Base-by-base conservation (phyloP, 805 yeast species). In the Lipomyces sp. region DNA sequence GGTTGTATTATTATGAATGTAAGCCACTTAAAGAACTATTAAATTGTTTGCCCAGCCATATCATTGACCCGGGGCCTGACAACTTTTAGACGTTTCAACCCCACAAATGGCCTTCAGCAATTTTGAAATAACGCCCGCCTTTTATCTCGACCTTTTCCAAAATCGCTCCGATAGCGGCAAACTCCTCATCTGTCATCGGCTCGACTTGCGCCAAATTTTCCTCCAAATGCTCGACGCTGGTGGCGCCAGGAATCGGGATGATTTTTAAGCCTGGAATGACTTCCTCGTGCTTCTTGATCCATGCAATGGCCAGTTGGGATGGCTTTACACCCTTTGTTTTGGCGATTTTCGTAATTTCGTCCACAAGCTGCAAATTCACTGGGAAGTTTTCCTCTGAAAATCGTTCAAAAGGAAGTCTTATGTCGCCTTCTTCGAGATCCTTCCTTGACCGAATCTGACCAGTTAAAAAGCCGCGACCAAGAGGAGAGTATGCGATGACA, bases 191-290 rank as follows among this genome's bases (percentile, higher is more conserved):
- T 2, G 86, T 75, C 63, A 92, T 84, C 71, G 59, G 76, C 76
- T 30, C 33, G 4, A 72, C 66, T 5, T 57, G 69, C 3, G 80
- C 77, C 68, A 85, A 80, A 77, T 90, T 92, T 74, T 85, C 89
- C 57, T 82, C 80, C 10, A 88, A 86, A 75, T 90, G 87, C 10
- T 76, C 80, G 3, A 79, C 76, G 33, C 87, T 83, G 4, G 92
- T 83, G 2, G 90, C 87, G 62, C 92, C 87, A 29, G 97, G 97
- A 75, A 92, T 89, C 42, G 97, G 96, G 57, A 92, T 75, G 57
- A 92, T 81, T 65, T 78, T 80, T 33, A 92, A 84, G 65, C 80
- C 79, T 64, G 78, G 77, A n/a, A 71, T 62, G 10, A 68, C 71
- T 51, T 71, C 67, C 11, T 79, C 74, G 73, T 75, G 80, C 63